phyloP scores from a whole-genome alignment of 2,329 filamentous ascomycete species.

The Trichothecium sympodiale region DNA sequence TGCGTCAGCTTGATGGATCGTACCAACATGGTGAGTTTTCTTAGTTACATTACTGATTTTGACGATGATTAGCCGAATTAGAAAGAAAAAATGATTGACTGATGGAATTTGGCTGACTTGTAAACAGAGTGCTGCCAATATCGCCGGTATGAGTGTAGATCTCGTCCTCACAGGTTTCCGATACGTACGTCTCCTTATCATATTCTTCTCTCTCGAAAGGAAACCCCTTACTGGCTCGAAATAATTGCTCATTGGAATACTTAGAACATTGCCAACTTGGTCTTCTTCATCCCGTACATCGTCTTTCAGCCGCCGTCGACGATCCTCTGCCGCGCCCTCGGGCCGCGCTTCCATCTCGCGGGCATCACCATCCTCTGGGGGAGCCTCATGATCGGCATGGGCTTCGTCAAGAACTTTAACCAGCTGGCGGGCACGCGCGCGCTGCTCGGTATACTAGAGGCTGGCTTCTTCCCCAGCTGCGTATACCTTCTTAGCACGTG shows the following conservation, averaged over 20 bases:
- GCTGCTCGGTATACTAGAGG: constrained; percentile 53
- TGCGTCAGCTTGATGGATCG: constrained; percentile 70
- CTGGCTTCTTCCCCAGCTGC: constrained; percentile 59
- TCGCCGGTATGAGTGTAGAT: constrained; percentile 51
- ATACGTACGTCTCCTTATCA: constrained; percentile 21
- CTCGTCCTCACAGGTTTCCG: constrained; percentile 32
- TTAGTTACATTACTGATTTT: too few relatives aligned
- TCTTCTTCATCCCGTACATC: constrained; percentile 67
- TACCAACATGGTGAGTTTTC: constrained; percentile 45
- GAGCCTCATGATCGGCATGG: constrained; percentile 52
- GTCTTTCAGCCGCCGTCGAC: constrained; percentile 63
- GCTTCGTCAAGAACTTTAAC: constrained; percentile 42
- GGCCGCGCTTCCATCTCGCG: constrained; percentile 45
- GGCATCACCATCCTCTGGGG: constrained; percentile 49
- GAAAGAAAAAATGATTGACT: too few relatives aligned
- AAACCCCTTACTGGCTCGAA: not conserved
- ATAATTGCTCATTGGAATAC: not conserved
- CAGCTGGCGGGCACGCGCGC: constrained; percentile 44
- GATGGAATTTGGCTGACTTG: too few relatives aligned
- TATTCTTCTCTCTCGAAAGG: not conserved
- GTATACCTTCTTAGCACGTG: constrained; percentile 44
- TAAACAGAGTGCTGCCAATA: constrained; percentile 45
- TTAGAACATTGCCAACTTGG: constrained; percentile 53
- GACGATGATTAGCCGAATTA: too few relatives aligned
- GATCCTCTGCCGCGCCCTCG: constrained; percentile 54